Base-by-base conservation (phyloP, 345 rosid species). In the Raphanus raphanistrum region DNA sequence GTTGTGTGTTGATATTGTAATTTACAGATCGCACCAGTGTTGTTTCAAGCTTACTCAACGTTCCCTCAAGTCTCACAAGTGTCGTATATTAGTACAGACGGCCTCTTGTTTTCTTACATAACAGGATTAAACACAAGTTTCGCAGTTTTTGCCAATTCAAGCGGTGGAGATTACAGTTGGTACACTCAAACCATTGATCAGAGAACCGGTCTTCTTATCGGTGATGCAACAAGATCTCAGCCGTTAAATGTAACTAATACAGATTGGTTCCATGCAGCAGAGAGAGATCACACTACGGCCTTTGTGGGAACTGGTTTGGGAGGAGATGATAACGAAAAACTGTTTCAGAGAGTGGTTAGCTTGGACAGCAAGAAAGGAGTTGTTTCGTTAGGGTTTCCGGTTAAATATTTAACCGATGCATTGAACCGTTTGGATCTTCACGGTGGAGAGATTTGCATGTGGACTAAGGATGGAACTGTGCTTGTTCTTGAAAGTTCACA, bases 171-270 rank as follows among this genome's bases (percentile, higher is more conserved):
- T 31, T 74, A 79, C 67, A 69, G 54, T 79, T 75, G 72, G 79
- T 80, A 80, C 69, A 63, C 58, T 75, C 83, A 80, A 80, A 32
- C 61, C 15, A 43, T 80, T 59, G 79, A 80, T 74, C 68, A 80
- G 48, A 57, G 11, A 43, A 80, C 62, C 58, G 83, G 79, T 43
- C 48, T 17, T 31, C 72, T 70, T 63, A 38, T 1, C 15, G 72
- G 82, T 3, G 13, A 57, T 2, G 68, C 79, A 5, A 17, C 13
- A 0, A 75, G 61, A 80, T 75, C 57, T 60, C 76, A 45, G 63
- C 59, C 76, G 54, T 68, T 69, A 21, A n/a, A 74, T 68, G 2
- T 79, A 17, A 79, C 13, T 27, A 13, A 43, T 48, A 63, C 73
- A 26, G 72, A 70, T 11, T 80, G 83, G 83, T 75, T 75, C 64